Evolutionary conservation across 495 filamentous ascomycete species (phyloP).

Genomic region (Lophium mytilinum): DNA sequence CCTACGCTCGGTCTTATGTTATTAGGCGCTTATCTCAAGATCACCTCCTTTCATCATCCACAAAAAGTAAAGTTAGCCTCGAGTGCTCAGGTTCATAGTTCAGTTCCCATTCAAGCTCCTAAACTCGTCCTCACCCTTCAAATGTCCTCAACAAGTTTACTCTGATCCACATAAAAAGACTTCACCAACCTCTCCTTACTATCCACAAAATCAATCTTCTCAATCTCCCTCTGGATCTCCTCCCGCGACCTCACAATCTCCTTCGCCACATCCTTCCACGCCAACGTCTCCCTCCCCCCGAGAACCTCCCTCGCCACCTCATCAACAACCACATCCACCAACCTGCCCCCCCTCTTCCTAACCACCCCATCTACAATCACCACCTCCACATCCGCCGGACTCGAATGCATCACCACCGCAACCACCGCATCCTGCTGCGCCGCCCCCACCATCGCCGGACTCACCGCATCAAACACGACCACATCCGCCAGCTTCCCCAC

Average conservation of each 20-base stretch:
- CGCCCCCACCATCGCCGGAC: constrained; percentile 39
- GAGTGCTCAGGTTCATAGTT: no score
- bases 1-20: no score
- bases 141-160: constrained; percentile 2
- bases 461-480: constrained; percentile 37
- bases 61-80: no score
- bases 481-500: constrained; percentile 44
- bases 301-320: constrained; percentile 14
- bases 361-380: constrained; percentile 43
- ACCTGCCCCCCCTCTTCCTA: constrained; percentile 33
- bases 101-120: no score
- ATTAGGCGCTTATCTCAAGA: no score
- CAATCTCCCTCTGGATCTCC: constrained; percentile 18
- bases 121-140: background rate
- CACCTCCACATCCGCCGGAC: constrained; percentile 39
- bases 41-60: no score
- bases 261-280: constrained; percentile 26
- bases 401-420: constrained; percentile 40
- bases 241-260: constrained; percentile 25
- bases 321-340: constrained; percentile 25
- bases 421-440: constrained; percentile 39
- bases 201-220: constrained; percentile 22
- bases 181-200: constrained; percentile 15
- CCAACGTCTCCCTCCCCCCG: constrained; percentile 16
- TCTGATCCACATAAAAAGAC: constrained; percentile 9